phyloP scores from a whole-genome alignment of 768 basidiomycete species.

The Tylopilus rubrobrunneus region DNA sequence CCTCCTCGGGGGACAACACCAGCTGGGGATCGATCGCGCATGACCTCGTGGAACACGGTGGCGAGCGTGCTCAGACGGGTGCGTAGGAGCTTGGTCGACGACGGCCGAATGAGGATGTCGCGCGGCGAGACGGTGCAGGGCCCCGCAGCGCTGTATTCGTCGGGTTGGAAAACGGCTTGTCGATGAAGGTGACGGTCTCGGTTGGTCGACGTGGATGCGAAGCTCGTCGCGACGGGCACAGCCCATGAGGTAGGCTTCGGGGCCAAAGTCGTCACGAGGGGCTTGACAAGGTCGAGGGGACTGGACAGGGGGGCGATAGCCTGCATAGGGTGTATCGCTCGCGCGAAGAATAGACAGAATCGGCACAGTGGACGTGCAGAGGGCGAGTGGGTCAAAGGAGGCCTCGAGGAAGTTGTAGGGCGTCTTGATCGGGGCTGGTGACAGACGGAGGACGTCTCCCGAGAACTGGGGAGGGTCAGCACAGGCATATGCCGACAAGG shows the following conservation, averaged over 20 bases:
- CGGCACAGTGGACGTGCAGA: conserved; percentile 75
- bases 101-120: conserved; percentile 64
- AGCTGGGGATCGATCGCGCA: conserved; percentile 50
- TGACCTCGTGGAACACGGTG: conserved; percentile 62
- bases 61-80: conserved; percentile 80
- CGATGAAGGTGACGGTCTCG: conserved; percentile 80
- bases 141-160: conserved; percentile 31
- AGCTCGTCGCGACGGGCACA: conserved; percentile 87
- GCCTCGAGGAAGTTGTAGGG: conserved; percentile 89
- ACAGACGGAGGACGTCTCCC: no score
- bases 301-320: conserved; percentile 87
- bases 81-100: conserved; percentile 66
- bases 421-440: conserved; percentile 65
- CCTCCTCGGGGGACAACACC: conserved; percentile 39
- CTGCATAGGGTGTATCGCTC: conserved; percentile 49
- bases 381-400: conserved; percentile 87
- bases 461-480: conserved; percentile 53
- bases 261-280: conserved; percentile 57
- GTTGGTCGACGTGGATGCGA: conserved; percentile 84
- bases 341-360: conserved; percentile 61
- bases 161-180: conserved; percentile 60
- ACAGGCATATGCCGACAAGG: background rate
- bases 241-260: conserved; percentile 93
- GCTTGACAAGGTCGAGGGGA: conserved; percentile 76
- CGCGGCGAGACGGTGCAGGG: conserved; percentile 15